These are phyloP conservation scores for Dictyostelium purpureum DNA, from an alignment of 78 protist species.

Conservation along the genomic window DNA sequence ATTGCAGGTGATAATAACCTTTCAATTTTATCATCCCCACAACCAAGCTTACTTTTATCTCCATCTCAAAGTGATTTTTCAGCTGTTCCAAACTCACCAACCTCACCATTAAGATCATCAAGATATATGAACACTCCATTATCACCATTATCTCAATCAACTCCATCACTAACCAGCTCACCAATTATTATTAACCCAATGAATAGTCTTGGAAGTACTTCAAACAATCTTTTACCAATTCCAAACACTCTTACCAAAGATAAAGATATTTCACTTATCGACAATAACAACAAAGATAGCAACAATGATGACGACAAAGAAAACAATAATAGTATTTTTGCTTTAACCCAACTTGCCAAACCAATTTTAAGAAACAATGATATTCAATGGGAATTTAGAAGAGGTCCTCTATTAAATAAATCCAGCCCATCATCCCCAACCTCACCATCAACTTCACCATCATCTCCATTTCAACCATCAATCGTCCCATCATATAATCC, in stretches of 20 bases:
- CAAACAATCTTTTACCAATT: no score
- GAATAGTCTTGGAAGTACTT: no score
- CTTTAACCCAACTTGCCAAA: not conserved
- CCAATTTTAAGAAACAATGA: not conserved
- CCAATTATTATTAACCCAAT: conserved; percentile 10
- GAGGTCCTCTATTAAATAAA: not conserved
- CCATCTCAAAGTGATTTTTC: conserved; percentile 3
- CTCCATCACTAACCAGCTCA: not conserved
- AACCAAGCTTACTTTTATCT: not conserved
- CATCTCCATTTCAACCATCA: conserved; percentile 3
- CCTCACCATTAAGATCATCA: not conserved
- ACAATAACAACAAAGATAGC: no score
- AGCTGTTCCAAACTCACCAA: not conserved
- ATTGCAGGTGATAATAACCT: not conserved
- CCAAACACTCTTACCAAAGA: no score
- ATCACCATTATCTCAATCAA: not conserved
- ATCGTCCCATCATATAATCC: not conserved
- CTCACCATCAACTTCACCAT: conserved; percentile 3
- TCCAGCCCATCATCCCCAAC: conserved; percentile 8
- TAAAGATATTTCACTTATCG: no score
- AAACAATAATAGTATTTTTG: not conserved
- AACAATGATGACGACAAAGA: no score
- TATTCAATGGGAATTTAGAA: conserved; percentile 34
- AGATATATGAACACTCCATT: not conserved
- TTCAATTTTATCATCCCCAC: not conserved